phyloP scores from a whole-genome alignment of 2,329 filamentous ascomycete genomes.

The Dactylonectria estremocensis region DNA sequence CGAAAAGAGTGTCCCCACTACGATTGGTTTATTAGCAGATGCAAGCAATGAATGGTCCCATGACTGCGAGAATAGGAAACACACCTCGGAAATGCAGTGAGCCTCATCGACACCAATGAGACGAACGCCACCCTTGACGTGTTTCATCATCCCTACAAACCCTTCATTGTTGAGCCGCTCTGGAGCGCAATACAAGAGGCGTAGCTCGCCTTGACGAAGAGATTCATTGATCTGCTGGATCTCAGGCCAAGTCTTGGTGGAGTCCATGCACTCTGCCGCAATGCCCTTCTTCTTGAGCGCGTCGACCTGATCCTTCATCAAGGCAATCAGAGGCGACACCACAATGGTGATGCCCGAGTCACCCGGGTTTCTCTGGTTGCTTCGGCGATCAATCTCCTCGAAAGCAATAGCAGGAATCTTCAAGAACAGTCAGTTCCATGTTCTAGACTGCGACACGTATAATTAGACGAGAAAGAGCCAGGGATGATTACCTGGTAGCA shows the following conservation, averaged over 20 bases:
- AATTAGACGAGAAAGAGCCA: too few relatives aligned
- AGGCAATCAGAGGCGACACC: conserved; percentile 69
- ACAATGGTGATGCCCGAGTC: conserved; percentile 68
- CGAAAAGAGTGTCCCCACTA: conserved; percentile 66
- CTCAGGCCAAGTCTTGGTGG: conserved; percentile 66
- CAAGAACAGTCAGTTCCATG: conserved; percentile 1
- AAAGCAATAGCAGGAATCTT: conserved; percentile 66
- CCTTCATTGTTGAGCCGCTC: conserved; percentile 74
- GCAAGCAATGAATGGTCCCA: fast-evolving
- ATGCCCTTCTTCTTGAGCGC: conserved; percentile 65
- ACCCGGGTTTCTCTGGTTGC: conserved; percentile 43
- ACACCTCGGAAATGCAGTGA: conserved; percentile 67
- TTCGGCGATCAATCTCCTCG: conserved; percentile 57
- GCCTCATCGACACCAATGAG: conserved; percentile 72
- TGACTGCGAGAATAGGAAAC: background rate
- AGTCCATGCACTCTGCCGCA: conserved; percentile 69
- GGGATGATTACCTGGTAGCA: conserved; percentile 65
- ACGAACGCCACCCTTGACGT: conserved; percentile 68
- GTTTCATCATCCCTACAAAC: conserved; percentile 70
- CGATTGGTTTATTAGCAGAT: conserved; percentile 16
- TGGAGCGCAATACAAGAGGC: conserved; percentile 71
- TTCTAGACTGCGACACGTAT: background rate
- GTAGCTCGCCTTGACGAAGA: conserved; percentile 62
- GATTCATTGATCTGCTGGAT: conserved; percentile 55
- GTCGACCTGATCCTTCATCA: conserved; percentile 76